These are phyloP conservation scores for Neophaeococcomyces mojaviensis DNA, from an alignment of 2,329 filamentous ascomycete genomes.

Conservation along the genomic window DNA sequence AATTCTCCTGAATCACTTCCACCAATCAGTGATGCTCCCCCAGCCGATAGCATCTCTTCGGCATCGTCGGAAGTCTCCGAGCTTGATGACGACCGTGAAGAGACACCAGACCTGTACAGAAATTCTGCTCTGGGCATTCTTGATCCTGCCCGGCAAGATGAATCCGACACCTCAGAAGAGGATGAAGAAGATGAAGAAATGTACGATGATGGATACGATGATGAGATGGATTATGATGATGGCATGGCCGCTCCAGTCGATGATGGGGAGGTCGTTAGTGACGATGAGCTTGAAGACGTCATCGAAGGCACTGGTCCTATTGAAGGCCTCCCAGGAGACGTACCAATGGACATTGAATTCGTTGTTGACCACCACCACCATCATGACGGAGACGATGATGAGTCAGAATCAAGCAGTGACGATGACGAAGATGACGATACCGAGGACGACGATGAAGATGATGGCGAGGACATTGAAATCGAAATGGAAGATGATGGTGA, in stretches of 20 bases:
- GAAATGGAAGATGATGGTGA: conserved; percentile 46
- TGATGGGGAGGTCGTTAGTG: conserved; percentile 80
- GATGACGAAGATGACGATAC: conserved; percentile 52
- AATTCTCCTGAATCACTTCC: conserved; percentile 57
- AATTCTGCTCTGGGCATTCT: conserved; percentile 95
- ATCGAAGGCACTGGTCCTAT: conserved; percentile 65
- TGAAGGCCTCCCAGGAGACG: conserved; percentile 55
- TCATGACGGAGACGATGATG: conserved; percentile 55
- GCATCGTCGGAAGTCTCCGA: conserved; percentile 77
- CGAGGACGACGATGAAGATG: conserved; percentile 47
- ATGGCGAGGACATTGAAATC: conserved; percentile 50
- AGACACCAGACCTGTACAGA: conserved; percentile 93
- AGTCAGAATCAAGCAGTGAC: conserved; percentile 48
- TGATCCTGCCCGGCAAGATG: conserved; percentile 72
- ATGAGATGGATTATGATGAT: conserved; percentile 87
- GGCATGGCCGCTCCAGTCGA: conserved; percentile 59
- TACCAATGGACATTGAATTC: conserved; percentile 71
- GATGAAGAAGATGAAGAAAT: conserved; percentile 68
- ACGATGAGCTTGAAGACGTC: conserved; percentile 75
- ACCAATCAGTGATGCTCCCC: conserved; percentile 57
- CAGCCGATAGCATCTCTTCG: conserved; percentile 82
- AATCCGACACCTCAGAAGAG: conserved; percentile 63
- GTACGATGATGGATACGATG: conserved; percentile 85
- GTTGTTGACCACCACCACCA: conserved; percentile 65
- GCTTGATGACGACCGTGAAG: conserved; percentile 75